phyloP scores from a whole-genome alignment of 1,284 basidiomycete genomes.

The Psilocybe mexicana region DNA sequence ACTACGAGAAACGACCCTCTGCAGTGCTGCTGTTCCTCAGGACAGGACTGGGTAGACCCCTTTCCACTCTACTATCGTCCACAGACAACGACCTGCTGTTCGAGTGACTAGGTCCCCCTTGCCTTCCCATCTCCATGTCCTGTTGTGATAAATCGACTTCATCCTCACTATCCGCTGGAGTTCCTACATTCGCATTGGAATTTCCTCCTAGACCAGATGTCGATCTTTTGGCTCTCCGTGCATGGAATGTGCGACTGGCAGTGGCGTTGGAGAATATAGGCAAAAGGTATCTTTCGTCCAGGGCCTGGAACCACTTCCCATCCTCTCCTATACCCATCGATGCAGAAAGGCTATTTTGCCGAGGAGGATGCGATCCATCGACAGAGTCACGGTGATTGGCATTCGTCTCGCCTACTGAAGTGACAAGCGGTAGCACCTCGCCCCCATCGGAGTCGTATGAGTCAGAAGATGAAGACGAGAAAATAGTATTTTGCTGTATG shows the following conservation, averaged over 20 bases:
- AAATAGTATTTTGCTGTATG: slow-evolving; percentile 22
- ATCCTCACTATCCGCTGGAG: slow-evolving; percentile 58
- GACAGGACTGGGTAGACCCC: slow-evolving; percentile 45
- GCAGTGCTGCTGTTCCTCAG: slow-evolving; percentile 22
- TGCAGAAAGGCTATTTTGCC: slow-evolving; percentile 16
- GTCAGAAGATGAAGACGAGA: slow-evolving; percentile 62
- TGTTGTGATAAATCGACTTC: slow-evolving; percentile 36
- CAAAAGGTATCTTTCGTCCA: slow-evolving; percentile 93
- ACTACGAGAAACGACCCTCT: slow-evolving; percentile 18
- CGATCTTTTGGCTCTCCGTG: slow-evolving; percentile 63
- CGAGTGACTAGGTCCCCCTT: slow-evolving; percentile 1
- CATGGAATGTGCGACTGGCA: slow-evolving; percentile 85
- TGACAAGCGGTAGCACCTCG: slow-evolving; percentile 77
- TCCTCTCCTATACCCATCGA: slow-evolving; percentile 45
- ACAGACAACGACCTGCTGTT: slow-evolving; percentile 14
- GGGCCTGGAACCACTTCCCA: slow-evolving; percentile 92
- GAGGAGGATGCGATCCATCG: slow-evolving; percentile 18
- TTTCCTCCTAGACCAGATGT: slow-evolving; percentile 28
- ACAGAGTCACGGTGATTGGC: slow-evolving; percentile 6
- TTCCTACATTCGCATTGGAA: slow-evolving; percentile 31
- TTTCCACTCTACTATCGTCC: slow-evolving; percentile 55
- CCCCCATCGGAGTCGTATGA: slow-evolving; percentile 79
- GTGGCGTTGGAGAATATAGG: slow-evolving; percentile 96
- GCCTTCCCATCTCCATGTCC: slow-evolving; percentile 35
- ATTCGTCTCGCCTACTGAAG: slow-evolving; percentile 34